Evolutionary conservation across 306 rosid genomes (phyloP).

Genomic region (Trifolium subterraneum): DNA sequence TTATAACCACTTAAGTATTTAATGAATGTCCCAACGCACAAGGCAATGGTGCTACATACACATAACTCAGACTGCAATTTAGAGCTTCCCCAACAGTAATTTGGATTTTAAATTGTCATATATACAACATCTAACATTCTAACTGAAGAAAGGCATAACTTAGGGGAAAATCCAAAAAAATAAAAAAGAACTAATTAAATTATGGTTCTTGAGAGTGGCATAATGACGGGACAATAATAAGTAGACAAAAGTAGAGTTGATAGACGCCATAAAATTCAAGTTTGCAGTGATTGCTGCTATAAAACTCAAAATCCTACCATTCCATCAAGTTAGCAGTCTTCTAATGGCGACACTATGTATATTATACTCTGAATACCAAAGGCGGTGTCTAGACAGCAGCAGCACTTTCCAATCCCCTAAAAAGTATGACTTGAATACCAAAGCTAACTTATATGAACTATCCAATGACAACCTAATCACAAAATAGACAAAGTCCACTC

Average conservation of each 20-base stretch:
- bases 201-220: not conserved
- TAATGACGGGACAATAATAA: not conserved
- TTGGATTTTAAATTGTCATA: not conserved
- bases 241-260: not conserved
- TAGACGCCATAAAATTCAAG: constrained; percentile 3
- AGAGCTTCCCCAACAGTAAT: not conserved
- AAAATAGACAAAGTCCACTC: not conserved
- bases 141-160: not conserved
- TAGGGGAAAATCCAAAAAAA: constrained; percentile 3
- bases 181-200: not conserved
- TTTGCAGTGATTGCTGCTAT: constrained; percentile 3
- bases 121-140: not conserved
- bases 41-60: constrained; percentile 2
- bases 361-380: not conserved
- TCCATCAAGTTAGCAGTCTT: not conserved
- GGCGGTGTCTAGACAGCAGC: not conserved
- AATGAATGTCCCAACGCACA: not conserved
- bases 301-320: constrained; percentile 7
- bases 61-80: not conserved
- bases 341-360: not conserved
- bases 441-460: not conserved
- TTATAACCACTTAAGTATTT: not conserved
- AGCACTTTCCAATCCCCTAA: not conserved
- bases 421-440: not conserved
- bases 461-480: not conserved